Conservation (phyloP, 805 yeast species). For the Peterozyma toletana region DNA sequence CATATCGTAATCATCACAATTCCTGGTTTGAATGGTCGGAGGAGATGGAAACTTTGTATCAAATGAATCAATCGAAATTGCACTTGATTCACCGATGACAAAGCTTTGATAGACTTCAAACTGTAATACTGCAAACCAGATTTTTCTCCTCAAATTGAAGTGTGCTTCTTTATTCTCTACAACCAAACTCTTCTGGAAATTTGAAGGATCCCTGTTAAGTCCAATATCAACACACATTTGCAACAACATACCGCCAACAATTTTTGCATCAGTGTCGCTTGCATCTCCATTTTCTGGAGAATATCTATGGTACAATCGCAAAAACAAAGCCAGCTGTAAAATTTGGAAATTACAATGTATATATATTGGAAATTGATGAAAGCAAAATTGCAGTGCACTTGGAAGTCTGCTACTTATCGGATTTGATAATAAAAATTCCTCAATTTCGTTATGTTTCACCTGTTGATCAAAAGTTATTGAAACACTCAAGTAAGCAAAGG, state of each 20-base stretch:
- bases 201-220: conserved; percentile 60
- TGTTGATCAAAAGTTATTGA: conserved; percentile 17
- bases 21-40: conserved; percentile 24
- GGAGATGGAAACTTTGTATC: conserved; percentile 47
- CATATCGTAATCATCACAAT: conserved; percentile 27
- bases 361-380: conserved; percentile 36
- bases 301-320: conserved; percentile 33
- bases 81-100: conserved; percentile 39
- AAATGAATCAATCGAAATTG: conserved; percentile 29
- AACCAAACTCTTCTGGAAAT: conserved; percentile 20
- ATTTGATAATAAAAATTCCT: conserved; percentile 21
- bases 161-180: conserved; percentile 14
- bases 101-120: conserved; percentile 38
- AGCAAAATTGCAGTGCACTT: conserved; percentile 37
- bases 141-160: conserved; percentile 46
- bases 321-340: conserved; percentile 35
- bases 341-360: conserved; percentile 34
- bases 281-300: conserved; percentile 45
- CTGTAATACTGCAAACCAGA: conserved; percentile 46
- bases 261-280: conserved; percentile 35
- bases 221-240: conserved; percentile 69
- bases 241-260: conserved; percentile 45
- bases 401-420: conserved; percentile 35
- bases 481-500: conserved; percentile 1
- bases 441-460: conserved; percentile 9